Conservation (phyloP, 2,329 filamentous ascomycete species). For the Diaporthe australafricana region DNA sequence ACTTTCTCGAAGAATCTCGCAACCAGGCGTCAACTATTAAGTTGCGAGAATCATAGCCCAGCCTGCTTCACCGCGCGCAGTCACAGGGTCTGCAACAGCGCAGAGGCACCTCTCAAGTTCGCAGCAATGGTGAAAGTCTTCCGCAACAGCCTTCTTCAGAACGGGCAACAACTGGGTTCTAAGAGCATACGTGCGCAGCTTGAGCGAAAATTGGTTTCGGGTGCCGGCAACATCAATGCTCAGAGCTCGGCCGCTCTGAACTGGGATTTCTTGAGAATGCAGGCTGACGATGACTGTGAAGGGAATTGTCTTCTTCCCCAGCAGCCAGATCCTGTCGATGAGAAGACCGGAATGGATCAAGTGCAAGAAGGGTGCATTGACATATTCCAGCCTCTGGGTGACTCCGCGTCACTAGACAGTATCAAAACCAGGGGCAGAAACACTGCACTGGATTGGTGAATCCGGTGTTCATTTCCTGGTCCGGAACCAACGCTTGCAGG, state of each 20-base stretch:
- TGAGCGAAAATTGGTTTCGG: neutral
- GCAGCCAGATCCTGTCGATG: neutral
- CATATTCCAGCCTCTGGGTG: neutral
- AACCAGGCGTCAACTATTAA: neutral
- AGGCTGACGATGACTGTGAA: neutral
- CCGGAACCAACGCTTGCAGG: neutral
- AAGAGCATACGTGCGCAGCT: neutral
- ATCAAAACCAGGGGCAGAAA: neutral
- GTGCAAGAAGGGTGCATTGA: neutral
- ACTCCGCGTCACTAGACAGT: neutral
- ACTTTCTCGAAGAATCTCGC: neutral
- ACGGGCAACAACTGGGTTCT: neutral
- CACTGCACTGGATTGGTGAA: neutral
- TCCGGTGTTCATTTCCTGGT: neutral
- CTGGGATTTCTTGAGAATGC: neutral
- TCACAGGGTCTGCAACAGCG: neutral
- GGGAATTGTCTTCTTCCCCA: neutral
- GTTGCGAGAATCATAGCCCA: neutral
- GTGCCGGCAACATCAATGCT: neutral
- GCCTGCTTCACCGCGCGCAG: neutral
- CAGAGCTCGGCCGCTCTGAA: neutral
- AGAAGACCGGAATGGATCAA: neutral
- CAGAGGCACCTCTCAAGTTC: neutral
- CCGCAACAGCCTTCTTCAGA: neutral
- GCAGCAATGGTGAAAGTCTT: neutral